Percentiles rank a stretch among this genome's conserved stretches.
Evolutionary conservation across 345 rosid species (phyloP).

Genomic region (Chamaenerion angustifolium): DNA sequence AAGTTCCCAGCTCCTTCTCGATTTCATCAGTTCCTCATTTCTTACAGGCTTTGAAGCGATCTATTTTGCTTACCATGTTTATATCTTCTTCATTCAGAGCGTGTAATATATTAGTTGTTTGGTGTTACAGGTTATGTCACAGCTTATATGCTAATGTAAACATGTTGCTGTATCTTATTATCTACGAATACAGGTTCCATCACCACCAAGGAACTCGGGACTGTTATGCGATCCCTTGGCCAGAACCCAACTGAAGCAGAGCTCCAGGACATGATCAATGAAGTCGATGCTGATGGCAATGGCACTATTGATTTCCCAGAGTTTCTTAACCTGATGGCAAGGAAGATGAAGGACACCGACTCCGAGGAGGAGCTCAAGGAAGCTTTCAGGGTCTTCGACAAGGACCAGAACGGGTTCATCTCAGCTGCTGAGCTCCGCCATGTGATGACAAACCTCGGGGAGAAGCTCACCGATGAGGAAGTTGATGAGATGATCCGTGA

Average conservation of each 20-base stretch:
- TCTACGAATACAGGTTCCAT: constrained; percentile 23
- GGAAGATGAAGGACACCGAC: constrained; percentile 50
- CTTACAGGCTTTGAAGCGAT: too few species aligned
- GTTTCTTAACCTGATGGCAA: constrained; percentile 42
- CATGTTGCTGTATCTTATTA: too few species aligned
- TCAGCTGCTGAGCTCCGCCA: constrained; percentile 50
- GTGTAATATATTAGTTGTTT: too few species aligned
- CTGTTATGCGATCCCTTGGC: constrained; percentile 42
- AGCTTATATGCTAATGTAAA: too few species aligned
- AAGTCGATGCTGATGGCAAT: constrained; percentile 48
- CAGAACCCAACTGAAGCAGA: constrained; percentile 50
- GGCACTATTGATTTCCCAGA: constrained; percentile 44
- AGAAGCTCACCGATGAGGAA: constrained; percentile 49
- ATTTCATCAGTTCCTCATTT: too few species aligned
- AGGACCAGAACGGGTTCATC: constrained; percentile 48
- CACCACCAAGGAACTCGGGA: constrained; percentile 50
- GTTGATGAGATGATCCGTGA: constrained; percentile 50
- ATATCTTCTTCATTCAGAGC: too few species aligned
- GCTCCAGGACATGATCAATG: constrained; percentile 47
- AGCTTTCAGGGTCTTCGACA: constrained; percentile 43
- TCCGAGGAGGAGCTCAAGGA: constrained; percentile 50
- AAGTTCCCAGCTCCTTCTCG: too few species aligned
- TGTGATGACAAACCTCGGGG: constrained; percentile 49
- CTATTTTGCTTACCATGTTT: too few species aligned
- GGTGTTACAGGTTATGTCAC: too few species aligned